These are phyloP conservation scores for Carex sylvatica DNA, from an alignment of 202 grass and related monocot species.

Conservation along the genomic window DNA sequence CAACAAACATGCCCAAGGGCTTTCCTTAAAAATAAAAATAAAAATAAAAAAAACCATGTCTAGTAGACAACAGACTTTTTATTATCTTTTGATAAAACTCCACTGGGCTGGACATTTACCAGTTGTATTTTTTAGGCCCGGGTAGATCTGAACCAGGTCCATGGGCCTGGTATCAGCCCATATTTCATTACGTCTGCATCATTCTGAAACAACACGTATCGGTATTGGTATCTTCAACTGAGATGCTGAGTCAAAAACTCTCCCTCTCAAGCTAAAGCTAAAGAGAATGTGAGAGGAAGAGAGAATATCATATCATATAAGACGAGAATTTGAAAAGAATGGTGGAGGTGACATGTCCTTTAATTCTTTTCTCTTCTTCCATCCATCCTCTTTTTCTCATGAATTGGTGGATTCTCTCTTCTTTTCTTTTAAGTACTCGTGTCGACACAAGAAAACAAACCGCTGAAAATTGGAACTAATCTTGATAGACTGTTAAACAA, in stretches of 20 bases:
- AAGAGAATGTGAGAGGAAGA: background rate
- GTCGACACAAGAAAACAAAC: background rate
- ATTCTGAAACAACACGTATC: background rate
- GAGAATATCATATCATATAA: constrained; percentile 18
- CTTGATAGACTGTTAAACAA: background rate
- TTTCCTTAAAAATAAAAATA: too few species aligned
- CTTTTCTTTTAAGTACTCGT: background rate
- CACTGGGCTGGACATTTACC: background rate
- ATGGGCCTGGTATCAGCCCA: background rate
- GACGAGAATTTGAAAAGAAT: constrained; percentile 12
- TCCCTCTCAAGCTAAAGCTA: background rate
- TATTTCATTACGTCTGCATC: background rate
- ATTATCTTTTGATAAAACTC: too few species aligned
- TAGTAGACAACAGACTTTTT: too few species aligned
- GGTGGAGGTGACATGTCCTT: constrained; percentile 14
- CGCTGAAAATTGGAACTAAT: background rate
- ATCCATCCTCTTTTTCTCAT: background rate
- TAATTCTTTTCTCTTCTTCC: background rate
- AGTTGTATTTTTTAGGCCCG: background rate
- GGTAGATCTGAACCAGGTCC: background rate
- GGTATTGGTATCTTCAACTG: background rate
- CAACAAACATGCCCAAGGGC: background rate
- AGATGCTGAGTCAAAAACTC: constrained; percentile 13
- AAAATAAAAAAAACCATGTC: too few species aligned
- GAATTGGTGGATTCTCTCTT: background rate